Conservation (phyloP, 2,329 filamentous ascomycete species). For the Herpotrichia juniperi region DNA sequence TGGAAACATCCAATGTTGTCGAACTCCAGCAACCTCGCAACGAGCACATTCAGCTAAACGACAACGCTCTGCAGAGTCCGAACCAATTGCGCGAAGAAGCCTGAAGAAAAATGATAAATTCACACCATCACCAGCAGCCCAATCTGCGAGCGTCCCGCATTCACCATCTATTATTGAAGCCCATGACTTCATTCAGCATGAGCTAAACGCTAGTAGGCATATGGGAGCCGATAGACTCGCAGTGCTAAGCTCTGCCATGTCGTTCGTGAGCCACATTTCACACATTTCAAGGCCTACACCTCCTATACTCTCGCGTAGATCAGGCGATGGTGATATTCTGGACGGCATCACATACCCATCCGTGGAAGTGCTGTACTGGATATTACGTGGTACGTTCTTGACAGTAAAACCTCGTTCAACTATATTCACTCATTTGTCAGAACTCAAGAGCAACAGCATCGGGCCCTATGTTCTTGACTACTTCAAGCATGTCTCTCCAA, state of each 20-base stretch:
- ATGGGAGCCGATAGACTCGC: constrained; percentile 20
- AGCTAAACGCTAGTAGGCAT: constrained; percentile 13
- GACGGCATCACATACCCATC: constrained; percentile 15
- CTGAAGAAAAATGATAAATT: neutral
- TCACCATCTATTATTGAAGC: constrained; percentile 21
- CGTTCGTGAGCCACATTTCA: constrained; percentile 21
- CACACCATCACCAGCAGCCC: constrained; percentile 10
- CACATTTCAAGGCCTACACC: constrained; percentile 5
- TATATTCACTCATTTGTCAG: constrained; percentile 5
- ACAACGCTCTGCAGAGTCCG: neutral
- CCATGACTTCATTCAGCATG: constrained; percentile 20
- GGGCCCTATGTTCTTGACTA: constrained; percentile 24
- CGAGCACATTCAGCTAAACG: constrained; percentile 4
- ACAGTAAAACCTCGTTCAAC: neutral
- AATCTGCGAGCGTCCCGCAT: constrained; percentile 14
- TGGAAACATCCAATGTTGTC: constrained; percentile 23
- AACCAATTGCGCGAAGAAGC: neutral
- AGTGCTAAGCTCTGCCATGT: constrained; percentile 22
- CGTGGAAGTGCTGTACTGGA: constrained; percentile 24
- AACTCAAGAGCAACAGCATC: constrained; percentile 20
- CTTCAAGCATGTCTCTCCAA: constrained; percentile 26
- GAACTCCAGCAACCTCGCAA: constrained; percentile 10
- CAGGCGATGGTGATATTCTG: constrained; percentile 12
- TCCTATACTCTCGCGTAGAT: neutral
- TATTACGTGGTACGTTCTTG: constrained; percentile 18